Base-by-base conservation (phyloP, 2,329 filamentous ascomycete genomes). In the Chaetomium strumarium region DNA sequence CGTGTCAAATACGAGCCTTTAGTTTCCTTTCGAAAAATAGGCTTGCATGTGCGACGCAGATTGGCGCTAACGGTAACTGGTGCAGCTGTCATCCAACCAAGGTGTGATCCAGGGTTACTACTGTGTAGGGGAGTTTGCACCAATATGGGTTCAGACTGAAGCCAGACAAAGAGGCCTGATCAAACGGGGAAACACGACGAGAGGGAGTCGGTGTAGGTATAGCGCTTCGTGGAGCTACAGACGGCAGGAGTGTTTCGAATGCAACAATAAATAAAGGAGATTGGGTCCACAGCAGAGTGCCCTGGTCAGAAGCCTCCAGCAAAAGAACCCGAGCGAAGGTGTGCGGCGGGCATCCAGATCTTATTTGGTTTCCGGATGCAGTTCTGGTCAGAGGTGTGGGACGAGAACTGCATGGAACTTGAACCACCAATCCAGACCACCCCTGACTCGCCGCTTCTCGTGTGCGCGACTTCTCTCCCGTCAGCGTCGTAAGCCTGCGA, bases 321-420 rank as follows among this genome's bases (percentile, higher is more conserved):
- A 44, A 31, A 30, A 54, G 42, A 34, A 49, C 39, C 31, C n/a
- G 40, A 39, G 16, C 34, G 17, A 56, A 55, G 36, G 19, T 31
- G 45, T 41, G 51, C 51, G 48, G 57, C 41, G 55, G 55, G 42
- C 38, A 31, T 29, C 46, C 31, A 40, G 41, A 46, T 48, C 46
- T 57, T 55, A 55, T 56, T 53, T 54, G 57, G 46, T 30, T 55
- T 50, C 55, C 50, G 53, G 49, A 58, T 57, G 52, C 49, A 54
- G 53, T 20, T 50, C 20, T 50, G 50, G 54, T 42, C 12, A 33
- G 33, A 19, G 20, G 20, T 52, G 51, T 55, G 51, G 55, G 42
- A 49, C 38, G 57, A 14, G 37, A 42, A 53, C 49, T 33, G 40
- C 42, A 39, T 29, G 36, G 43, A 34, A 12, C 14, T 34, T 24